A percentile compares a stretch with the other conserved stretches of the same genome.
These are phyloP conservation scores for Fusarium drepaniforme DNA, from an alignment of 2,329 filamentous ascomycete genomes.

Conservation along the genomic window DNA sequence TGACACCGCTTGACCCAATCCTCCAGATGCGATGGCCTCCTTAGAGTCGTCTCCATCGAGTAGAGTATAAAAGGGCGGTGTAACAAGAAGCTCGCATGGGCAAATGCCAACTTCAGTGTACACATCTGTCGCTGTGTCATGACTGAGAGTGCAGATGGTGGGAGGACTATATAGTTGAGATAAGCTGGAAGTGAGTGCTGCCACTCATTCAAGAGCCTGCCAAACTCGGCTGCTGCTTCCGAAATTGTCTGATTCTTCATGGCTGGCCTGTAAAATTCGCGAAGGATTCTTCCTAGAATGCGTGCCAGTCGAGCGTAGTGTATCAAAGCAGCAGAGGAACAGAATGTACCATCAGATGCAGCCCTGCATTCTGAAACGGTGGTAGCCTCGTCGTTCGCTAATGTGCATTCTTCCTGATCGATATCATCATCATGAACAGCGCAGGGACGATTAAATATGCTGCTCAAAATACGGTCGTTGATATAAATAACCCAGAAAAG, in stretches of 20 bases:
- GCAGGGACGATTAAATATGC: neutral
- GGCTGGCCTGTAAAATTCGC: neutral
- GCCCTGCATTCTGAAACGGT: neutral
- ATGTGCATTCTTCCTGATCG: neutral
- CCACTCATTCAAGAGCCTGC: neutral
- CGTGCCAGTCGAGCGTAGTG: neutral
- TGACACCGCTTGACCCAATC: neutral
- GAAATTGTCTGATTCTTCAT: neutral
- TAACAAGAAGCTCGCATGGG: neutral
- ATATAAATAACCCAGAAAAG: neutral
- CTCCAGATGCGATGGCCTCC: neutral
- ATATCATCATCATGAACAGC: neutral
- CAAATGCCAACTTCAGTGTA: neutral
- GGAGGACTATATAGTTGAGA: neutral
- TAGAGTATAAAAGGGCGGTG: neutral
- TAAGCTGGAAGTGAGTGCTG: neutral
- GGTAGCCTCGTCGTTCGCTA: neutral
- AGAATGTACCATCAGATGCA: neutral
- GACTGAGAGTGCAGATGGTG: neutral
- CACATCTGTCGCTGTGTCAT: neutral
- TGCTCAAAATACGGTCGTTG: neutral
- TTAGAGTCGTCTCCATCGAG: neutral
- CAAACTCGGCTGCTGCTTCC: neutral
- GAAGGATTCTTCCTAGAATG: neutral
- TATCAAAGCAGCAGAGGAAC: neutral